Percentiles rank a stretch among this genome's conserved stretches.
Conservation (phyloP, 2,329 filamentous ascomycete genomes). For the Aureobasidium lini region DNA sequence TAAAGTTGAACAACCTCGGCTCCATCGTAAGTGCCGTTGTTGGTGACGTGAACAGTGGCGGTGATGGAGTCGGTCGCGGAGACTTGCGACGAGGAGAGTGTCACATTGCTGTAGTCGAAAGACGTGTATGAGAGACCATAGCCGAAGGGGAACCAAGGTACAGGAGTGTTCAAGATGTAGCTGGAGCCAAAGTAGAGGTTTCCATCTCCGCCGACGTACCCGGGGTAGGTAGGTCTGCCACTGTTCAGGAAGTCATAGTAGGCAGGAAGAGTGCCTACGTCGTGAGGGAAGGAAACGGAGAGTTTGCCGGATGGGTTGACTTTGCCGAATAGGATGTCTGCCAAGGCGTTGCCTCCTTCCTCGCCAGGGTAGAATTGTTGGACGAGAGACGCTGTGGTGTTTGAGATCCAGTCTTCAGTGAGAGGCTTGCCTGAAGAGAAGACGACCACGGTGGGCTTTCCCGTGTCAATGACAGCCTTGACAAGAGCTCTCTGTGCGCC, state of each 20-base stretch:
- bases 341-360: constrained; percentile 58
- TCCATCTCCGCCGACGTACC: constrained; percentile 48
- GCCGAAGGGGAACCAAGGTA: constrained; percentile 58
- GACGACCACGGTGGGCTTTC: constrained; percentile 60
- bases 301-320: constrained; percentile 61
- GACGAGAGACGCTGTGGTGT: constrained; percentile 55
- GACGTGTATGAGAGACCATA: constrained; percentile 59
- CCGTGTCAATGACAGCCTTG: constrained; percentile 58
- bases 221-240: constrained; percentile 49
- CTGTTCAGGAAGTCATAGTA: constrained; percentile 70
- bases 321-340: constrained; percentile 58
- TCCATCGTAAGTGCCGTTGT: constrained; percentile 49
- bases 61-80: constrained; percentile 47
- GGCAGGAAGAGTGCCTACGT: constrained; percentile 58
- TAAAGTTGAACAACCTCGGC: constrained; percentile 64
- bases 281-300: constrained; percentile 58
- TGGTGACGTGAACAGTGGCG: constrained; percentile 55
- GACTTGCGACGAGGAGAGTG: constrained; percentile 43
- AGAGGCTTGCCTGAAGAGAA: constrained; percentile 65
- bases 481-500: constrained; percentile 63
- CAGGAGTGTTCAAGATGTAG: constrained; percentile 55
- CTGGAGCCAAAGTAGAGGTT: constrained; percentile 57
- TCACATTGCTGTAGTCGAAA: constrained; percentile 52
- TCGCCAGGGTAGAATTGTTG: constrained; percentile 71
- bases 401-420: constrained; percentile 65